Base-by-base conservation (phyloP, 2,329 filamentous ascomycete species). In the Saccharata proteae region DNA sequence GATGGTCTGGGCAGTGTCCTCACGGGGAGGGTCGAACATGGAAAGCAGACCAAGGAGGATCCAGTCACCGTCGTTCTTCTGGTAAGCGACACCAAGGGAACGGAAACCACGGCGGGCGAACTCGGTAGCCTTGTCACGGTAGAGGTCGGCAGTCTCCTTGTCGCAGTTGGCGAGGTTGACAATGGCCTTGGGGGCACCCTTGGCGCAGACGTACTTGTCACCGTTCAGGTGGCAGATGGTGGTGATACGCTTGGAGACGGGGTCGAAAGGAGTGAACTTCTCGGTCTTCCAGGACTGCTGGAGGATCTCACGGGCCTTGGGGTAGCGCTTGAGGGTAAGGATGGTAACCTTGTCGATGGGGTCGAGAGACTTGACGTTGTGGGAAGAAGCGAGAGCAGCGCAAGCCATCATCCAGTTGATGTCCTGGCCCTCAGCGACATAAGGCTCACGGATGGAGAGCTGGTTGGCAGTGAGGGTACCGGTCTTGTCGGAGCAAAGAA, bases 391-490 rank as follows among this genome's bases (percentile, higher is more conserved):
- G 34, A 83, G 70, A 38, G 78, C 78, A 38, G 79, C 78, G 38
- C 80, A 78, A 41, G 78, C 77, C 78, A 83, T 82, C 77, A 83
- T 82, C 77, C 77, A 83, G 65, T 83, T 79, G 55, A 82, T 73
- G 57, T 82, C 77, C 51, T 80, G 72, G 46, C 78, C 79, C 56
- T 82, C 78, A 38, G 76, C 72, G 37, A 82, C 77, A 58, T 77
- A 83, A 13, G 79, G 79, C 51, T 83, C 79, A 53, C 78, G 77
- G 49, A 83, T 79, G 48, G 71, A 77, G 32, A 83, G 68, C 64
- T 83, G 77, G 57, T 80, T 80, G 44, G 75, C 75, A 36, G 76
- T 80, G 45, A 83, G 67, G 19, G 79, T 84, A 64, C 79, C 79
- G 26, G 79, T 83, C 71, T 84, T 83, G 62, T 84, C 79, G 47